A percentile compares a stretch with the other conserved stretches of the same genome.
Conservation (phyloP, 768 basidiomycete genomes). For the Mycena galericulata region DNA sequence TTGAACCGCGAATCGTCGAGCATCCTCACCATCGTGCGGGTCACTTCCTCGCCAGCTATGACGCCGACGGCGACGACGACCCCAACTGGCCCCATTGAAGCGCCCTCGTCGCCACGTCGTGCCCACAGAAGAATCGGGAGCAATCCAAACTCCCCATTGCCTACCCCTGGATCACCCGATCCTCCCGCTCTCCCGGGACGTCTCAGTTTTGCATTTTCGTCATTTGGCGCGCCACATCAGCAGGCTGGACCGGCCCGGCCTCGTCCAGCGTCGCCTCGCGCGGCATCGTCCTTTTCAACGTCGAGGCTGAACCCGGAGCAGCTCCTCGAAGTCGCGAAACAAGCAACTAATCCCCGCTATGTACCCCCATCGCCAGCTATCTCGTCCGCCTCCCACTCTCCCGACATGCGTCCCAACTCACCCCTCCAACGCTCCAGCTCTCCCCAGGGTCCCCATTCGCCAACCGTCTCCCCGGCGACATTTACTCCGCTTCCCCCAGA, state of each 20-base stretch:
- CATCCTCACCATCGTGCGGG: conserved; percentile 81
- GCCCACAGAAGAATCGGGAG: conserved; percentile 46
- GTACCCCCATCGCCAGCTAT: conserved; percentile 33
- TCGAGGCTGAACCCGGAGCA: conserved; percentile 78
- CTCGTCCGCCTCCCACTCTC: conserved; percentile 38
- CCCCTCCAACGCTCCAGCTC: conserved; percentile 30
- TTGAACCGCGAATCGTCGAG: conserved; percentile 67
- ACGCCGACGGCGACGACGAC: conserved; percentile 46
- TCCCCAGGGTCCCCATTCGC: conserved; percentile 15
- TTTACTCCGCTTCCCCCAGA: conserved; percentile 84
- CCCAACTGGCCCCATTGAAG: conserved; percentile 39
- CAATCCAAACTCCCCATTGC: conserved; percentile 41
- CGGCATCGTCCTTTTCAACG: conserved; percentile 52
- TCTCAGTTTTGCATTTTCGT: conserved; percentile 75
- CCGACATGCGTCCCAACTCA: conserved; percentile 33
- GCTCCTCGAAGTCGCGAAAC: conserved; percentile 77
- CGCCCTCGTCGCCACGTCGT: conserved; percentile 44
- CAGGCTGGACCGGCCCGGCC: conserved; percentile 55
- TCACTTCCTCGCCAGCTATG: conserved; percentile 48
- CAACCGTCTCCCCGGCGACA: conserved; percentile 58
- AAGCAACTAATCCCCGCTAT: conserved; percentile 59
- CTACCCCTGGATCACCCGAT: conserved; percentile 39
- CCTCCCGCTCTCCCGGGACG: conserved; percentile 43
- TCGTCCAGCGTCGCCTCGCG: conserved; percentile 61
- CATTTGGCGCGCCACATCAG: conserved; percentile 56